Evolutionary conservation across 495 filamentous ascomycete genomes (phyloP).

Genomic region (Tuber melanosporum): DNA sequence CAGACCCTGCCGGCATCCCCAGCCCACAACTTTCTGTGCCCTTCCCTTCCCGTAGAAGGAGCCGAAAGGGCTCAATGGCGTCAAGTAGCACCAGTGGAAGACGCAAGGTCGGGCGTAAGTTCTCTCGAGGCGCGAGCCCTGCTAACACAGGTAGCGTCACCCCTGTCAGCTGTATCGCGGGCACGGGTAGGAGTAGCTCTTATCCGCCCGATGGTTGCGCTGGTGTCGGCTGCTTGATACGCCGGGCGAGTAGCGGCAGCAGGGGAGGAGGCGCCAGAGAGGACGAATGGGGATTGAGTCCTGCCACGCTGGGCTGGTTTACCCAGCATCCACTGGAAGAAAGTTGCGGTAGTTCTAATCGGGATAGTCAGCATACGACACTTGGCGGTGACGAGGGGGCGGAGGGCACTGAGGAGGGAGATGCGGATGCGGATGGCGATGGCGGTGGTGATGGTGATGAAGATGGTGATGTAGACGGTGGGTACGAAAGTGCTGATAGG

Average conservation of each 20-base stretch:
- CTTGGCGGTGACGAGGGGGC: not conserved
- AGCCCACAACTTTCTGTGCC: not conserved
- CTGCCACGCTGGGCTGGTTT: slow-evolving; percentile 20
- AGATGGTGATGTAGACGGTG: not conserved
- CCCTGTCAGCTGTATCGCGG: not conserved
- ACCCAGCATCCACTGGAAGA: not conserved
- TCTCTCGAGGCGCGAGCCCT: not conserved
- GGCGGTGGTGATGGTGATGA: slow-evolving; percentile 8
- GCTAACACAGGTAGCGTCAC: not conserved
- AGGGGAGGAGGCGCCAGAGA: not conserved
- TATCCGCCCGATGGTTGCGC: not conserved
- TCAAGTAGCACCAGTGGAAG: not conserved
- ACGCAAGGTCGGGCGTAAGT: not conserved
- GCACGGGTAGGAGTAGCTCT: slow-evolving; percentile 10
- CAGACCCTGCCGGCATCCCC: not conserved
- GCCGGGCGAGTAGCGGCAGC: not conserved
- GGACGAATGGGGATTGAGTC: slow-evolving; percentile 8
- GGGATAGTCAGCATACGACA: not conserved
- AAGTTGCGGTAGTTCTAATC: not conserved
- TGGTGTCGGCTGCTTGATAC: slow-evolving; percentile 2
- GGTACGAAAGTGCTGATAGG: slow-evolving; percentile 1
- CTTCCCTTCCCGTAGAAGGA: not conserved
- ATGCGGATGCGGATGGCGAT: not conserved
- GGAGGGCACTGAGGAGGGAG: slow-evolving; percentile 8
- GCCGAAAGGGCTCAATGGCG: not conserved